phyloP scores from a whole-genome alignment of 2,329 filamentous ascomycete genomes.

The Neophaeococcomyces mojaviensis region DNA sequence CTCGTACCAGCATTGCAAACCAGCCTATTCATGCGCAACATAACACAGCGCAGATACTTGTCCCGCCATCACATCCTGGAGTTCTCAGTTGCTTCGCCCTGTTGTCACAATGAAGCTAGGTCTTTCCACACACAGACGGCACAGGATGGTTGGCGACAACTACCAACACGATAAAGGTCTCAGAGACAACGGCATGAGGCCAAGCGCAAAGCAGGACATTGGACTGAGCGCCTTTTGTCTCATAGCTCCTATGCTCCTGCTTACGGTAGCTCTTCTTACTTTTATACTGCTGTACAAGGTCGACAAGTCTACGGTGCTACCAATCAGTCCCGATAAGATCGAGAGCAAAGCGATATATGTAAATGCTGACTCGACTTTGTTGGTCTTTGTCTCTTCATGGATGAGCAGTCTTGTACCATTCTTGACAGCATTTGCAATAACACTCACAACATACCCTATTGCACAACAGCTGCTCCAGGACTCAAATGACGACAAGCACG shows the following conservation, averaged over 20 bases:
- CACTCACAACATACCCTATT: conserved; percentile 23
- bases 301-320: not conserved
- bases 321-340: not conserved
- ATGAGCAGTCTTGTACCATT: conserved; percentile 23
- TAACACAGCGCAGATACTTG: too few species aligned
- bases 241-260: conserved; percentile 10
- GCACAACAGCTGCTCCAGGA: conserved; percentile 11
- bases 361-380: conserved; percentile 16
- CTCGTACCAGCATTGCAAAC: too few species aligned
- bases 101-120: too few species aligned
- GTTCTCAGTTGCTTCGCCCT: too few species aligned
- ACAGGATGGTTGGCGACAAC: too few species aligned
- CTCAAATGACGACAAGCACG: not conserved
- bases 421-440: conserved; percentile 22
- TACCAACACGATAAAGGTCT: too few species aligned
- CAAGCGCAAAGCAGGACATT: conserved; percentile 7
- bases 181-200: too few species aligned
- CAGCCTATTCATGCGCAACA: too few species aligned
- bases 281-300: conserved; percentile 9
- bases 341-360: conserved; percentile 16
- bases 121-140: too few species aligned
- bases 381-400: conserved; percentile 23
- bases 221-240: conserved; percentile 5
- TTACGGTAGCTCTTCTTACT: conserved; percentile 8
- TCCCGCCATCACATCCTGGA: too few species aligned